Conservation (phyloP, 257 asterid genomes). For the Solanum tarijense region DNA sequence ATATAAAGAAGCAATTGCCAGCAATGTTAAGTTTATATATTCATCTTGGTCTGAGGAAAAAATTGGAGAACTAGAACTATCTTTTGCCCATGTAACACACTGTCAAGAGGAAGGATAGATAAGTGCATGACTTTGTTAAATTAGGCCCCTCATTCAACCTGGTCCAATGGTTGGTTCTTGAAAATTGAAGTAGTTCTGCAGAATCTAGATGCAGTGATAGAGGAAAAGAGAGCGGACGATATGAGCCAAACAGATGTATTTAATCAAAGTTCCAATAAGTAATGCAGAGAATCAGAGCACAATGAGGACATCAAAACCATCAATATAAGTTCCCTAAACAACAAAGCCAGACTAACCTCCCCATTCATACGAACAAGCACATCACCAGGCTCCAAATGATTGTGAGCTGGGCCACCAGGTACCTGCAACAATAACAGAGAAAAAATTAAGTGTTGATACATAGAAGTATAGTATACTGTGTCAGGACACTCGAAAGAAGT, state of each 20-base stretch:
- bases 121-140: neutral
- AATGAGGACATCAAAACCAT: neutral
- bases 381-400: conserved; percentile 94
- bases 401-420: conserved; percentile 94
- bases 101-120: neutral
- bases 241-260: neutral
- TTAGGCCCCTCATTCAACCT: neutral
- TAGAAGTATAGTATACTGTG: neutral
- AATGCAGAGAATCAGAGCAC: neutral
- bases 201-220: neutral
- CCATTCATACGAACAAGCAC: conserved; percentile 88
- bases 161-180: neutral
- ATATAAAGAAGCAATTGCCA: neutral
- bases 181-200: neutral
- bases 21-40: neutral
- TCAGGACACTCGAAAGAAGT: conserved; percentile 2
- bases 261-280: neutral
- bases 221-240: neutral
- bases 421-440: conserved; percentile 45
- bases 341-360: conserved; percentile 46
- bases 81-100: neutral
- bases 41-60: neutral
- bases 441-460: neutral
- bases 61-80: neutral
- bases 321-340: neutral